Evolutionary conservation across 352 stramenopile species (phyloP), one percentile per base, ranked within the genome.

Genomic region (Globisporangium solare): DNA sequence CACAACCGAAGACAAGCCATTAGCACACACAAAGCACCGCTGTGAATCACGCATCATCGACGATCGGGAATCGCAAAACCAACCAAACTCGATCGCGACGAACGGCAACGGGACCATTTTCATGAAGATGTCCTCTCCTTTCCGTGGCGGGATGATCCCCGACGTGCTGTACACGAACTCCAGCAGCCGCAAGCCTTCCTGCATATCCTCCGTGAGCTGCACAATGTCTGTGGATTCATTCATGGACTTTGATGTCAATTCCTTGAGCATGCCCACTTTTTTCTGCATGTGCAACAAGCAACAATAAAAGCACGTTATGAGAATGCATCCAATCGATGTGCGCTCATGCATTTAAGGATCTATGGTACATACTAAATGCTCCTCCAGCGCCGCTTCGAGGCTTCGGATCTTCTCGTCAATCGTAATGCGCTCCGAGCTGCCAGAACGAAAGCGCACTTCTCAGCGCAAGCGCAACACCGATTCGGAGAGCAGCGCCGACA

Each of bases 221-320:
- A 78, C 60, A 47, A 67, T 76, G 61, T 73, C 61, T 10, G 31
- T 35, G 48, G 75, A 76, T 17, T 35, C 45, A 14, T 54, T 51
- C 35, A 72, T 61, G 32, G 66, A 74, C 59, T 69, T 67, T 27
- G 74, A 78, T 14, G 70, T 73, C 41, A 88, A 46, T 40, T 88
- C 64, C 67, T 89, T 92, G 10, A 91, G 35, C 66, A 81, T 73
- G 0, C 81, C 81, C n/a, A 92, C 62, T 50, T 92, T 89, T 20
- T 67, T 67, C 80, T 88, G 51, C 12, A 35, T 35, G 1, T 6
- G 27, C 27, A 21, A 21, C 21, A 45, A 24, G 6, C 20, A 22
- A 56, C 7, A 35, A 31, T 27, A 24, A 15, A 24, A 56, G 6
- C 17, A 31, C 22, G 20, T n/a, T 6, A 42, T 35, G 27, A 35